Conservation (phyloP, 495 filamentous ascomycete species). For the Lasiosphaeriaceae sp. region DNA sequence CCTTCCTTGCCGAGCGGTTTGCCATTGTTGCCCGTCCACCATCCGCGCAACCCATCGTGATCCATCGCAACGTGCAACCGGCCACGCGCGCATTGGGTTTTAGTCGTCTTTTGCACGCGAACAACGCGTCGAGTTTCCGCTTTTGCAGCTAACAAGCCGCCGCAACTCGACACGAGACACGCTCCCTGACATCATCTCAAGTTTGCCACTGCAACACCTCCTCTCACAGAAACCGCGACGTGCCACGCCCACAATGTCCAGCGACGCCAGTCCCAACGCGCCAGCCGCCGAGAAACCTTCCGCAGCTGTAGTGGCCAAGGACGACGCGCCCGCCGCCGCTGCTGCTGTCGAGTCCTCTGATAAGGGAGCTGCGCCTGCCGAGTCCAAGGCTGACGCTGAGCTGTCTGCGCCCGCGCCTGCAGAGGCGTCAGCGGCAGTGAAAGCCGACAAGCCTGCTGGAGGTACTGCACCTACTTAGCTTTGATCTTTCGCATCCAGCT, state of each 20-base stretch:
- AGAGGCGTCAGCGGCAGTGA: constrained; percentile 7
- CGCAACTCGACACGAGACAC: constrained; percentile 2
- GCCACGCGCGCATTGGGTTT: constrained; percentile 13
- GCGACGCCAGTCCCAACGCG: constrained; percentile 11
- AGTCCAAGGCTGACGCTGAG: constrained; percentile 18
- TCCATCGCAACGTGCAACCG: constrained; percentile 17
- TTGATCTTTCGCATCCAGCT: not conserved
- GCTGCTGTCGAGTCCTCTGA: constrained; percentile 5
- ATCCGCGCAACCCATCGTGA: constrained; percentile 22
- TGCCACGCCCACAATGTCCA: constrained; percentile 18
- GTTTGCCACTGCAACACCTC: constrained; percentile 13
- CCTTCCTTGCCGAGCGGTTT: constrained; percentile 19
- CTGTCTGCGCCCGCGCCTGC: constrained; percentile 12
- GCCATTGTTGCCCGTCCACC: constrained; percentile 20
- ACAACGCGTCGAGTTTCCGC: constrained; percentile 25
- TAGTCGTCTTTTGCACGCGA: constrained; percentile 16
- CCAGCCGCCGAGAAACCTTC: constrained; percentile 4
- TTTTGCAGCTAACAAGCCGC: constrained; percentile 16
- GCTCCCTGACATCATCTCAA: constrained; percentile 29
- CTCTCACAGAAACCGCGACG: not conserved
- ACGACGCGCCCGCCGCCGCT: constrained; percentile 15
- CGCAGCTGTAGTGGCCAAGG: constrained; percentile 9
- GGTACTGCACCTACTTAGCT: constrained; percentile 8
- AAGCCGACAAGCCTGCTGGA: constrained; percentile 17
- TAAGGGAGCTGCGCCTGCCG: constrained; percentile 14